Evolutionary conservation across 371 early-diverging fungal species (phyloP), one percentile per base, ranked within the genome.

Genomic region (Mucor irregularis): DNA sequence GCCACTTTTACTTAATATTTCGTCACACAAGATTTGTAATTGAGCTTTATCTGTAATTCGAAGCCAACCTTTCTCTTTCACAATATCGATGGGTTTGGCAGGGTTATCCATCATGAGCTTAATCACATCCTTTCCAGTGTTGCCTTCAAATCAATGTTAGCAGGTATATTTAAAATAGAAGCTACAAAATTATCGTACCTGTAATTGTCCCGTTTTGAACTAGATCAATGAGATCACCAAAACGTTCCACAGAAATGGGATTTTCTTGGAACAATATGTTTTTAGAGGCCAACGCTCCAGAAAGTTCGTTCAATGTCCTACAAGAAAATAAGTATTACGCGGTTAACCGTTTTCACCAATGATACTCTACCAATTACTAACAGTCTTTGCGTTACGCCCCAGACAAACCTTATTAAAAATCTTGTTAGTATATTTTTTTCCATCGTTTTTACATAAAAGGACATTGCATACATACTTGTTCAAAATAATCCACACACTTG

Each of bases 231-330:
- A 95, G 53, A 1, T 75, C 69, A 16, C 87, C 85, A 45, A 95
- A 68, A 26, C 84, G 88, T 10, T 66, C 46, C 3, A 76, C 64
- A 13, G 79, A 74, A 29, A 93, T 82, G 4, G 83, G 80, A 51
- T 85, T 82, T 1, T 78, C 71, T 7, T 61, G 25, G 42, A 91
- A 85, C 6, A 64, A 34, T 10, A 86, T 70, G 9, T 75, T 68
- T n/a, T 82, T 76, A 13, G 75, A 58, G 16, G 86, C 77, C n/a
- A 95, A 66, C 56, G 81, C 76, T 0, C 94, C 92, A 53, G 90
- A 84, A 4, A 95, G 65, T 31, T 92, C 93, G 34, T 87, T 86
- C 3, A 88, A 78, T 28, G 89, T 84, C 93, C 94, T 90, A 47
- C 57, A 24, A 25, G n/a, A 37, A 16, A 4, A 21, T 40, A 17